Percentiles rank a stretch among this genome's conserved stretches.
Conservation (phyloP, 1,139 yeast genomes). For the Scheffersomyces titani region DNA sequence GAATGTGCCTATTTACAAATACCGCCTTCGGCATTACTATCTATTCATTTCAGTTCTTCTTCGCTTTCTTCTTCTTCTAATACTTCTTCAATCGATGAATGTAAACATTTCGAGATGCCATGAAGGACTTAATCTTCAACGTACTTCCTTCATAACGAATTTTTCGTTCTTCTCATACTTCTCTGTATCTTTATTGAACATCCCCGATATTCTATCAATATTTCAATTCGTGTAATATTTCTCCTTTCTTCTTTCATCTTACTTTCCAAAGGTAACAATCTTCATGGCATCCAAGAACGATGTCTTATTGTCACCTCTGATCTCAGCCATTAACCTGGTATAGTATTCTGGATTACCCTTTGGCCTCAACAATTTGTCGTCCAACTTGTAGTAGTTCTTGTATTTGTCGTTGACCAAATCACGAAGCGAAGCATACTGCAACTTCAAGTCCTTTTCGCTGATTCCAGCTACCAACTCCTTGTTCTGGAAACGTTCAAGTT, state of each 20-base stretch:
- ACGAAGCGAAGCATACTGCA: conserved; percentile 61
- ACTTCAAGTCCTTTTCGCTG: conserved; percentile 52
- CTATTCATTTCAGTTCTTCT: no score
- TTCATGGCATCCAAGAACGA: conserved; percentile 62
- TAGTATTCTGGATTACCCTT: conserved; percentile 85
- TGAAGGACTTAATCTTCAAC: no score
- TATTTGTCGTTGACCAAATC: conserved; percentile 63
- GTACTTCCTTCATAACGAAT: no score
- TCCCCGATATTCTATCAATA: no score
- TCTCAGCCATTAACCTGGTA: conserved; percentile 65
- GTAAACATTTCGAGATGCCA: no score
- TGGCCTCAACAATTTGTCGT: conserved; percentile 69
- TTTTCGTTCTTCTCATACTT: no score
- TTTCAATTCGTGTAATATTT: not conserved
- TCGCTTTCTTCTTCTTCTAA: no score
- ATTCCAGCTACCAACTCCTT: conserved; percentile 23
- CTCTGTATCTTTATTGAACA: no score
- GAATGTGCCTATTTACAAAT: not conserved
- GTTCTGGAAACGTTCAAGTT: conserved; percentile 52
- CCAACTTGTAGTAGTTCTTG: conserved; percentile 60
- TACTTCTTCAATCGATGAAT: no score
- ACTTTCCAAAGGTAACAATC: conserved; percentile 71
- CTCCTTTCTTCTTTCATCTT: conserved; percentile 12
- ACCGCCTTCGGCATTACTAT: not conserved
- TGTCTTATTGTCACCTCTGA: conserved; percentile 75